phyloP scores from a whole-genome alignment of 805 yeast genomes.

The Sugiyamaella marilandica region DNA sequence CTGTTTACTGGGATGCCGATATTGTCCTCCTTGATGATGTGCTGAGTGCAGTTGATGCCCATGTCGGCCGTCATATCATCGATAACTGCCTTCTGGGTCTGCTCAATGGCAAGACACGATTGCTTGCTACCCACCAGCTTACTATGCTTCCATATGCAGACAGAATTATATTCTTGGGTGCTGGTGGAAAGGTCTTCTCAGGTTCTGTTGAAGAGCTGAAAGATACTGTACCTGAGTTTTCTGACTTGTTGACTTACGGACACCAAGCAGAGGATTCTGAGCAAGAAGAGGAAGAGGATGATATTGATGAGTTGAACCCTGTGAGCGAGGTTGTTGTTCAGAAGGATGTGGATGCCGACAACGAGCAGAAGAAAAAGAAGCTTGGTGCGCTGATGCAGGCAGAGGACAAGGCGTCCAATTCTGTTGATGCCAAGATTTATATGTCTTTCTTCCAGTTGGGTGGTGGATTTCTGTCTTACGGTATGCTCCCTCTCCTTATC shows the following conservation, averaged over 20 bases:
- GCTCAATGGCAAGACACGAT: conserved; percentile 54
- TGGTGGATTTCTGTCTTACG: conserved; percentile 39
- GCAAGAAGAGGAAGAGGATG: conserved; percentile 12
- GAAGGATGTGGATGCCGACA: conserved; percentile 21
- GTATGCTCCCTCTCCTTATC: conserved; percentile 31
- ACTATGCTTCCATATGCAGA: conserved; percentile 67
- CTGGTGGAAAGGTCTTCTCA: conserved; percentile 55
- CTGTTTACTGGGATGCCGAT: conserved; percentile 64
- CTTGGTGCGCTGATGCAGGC: conserved; percentile 27
- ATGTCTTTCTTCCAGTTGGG: conserved; percentile 49
- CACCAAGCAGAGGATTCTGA: conserved; percentile 13
- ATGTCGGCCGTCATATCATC: conserved; percentile 75
- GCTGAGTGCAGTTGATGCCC: conserved; percentile 82
- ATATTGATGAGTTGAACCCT: conserved; percentile 23
- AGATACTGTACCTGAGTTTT: conserved; percentile 43
- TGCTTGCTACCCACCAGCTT: conserved; percentile 81
- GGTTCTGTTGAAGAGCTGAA: conserved; percentile 59
- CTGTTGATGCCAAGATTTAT: conserved; percentile 42
- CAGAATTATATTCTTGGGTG: conserved; percentile 56
- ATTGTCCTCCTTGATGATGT: conserved; percentile 74
- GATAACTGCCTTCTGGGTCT: conserved; percentile 60
- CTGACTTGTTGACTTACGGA: conserved; percentile 33
- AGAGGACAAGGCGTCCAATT: conserved; percentile 29
- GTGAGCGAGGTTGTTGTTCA: conserved; percentile 10
- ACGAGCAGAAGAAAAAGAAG: conserved; percentile 21